Evolutionary conservation across 169 alveolate genomes (phyloP).

Genomic region (Theileria sp.): DNA sequence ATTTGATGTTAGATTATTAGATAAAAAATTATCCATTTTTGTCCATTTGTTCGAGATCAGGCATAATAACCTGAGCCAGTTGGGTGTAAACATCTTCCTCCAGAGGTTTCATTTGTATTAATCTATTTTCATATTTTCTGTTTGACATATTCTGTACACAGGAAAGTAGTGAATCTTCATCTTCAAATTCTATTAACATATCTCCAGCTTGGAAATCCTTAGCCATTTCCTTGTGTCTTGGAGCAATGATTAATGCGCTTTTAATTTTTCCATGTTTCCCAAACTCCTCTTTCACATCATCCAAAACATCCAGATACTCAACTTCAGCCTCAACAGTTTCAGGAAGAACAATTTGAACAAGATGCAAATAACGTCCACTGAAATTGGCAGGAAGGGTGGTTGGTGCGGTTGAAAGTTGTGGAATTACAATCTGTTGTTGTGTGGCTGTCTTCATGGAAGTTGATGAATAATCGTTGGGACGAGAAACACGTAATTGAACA

Average conservation of each 20-base stretch:
- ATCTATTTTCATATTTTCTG: slow-evolving; percentile 71
- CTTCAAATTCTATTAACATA: slow-evolving; percentile 70
- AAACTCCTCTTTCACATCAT: slow-evolving; percentile 74
- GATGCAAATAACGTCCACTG: slow-evolving; percentile 30
- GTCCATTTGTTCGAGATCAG: slow-evolving; percentile 51
- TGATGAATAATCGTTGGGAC: slow-evolving; percentile 88
- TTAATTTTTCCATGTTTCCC: slow-evolving; percentile 71
- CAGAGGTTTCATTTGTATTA: slow-evolving; percentile 63
- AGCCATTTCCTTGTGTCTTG: slow-evolving; percentile 66
- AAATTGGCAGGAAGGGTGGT: slow-evolving; percentile 30
- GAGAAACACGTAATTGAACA: slow-evolving; percentile 83
- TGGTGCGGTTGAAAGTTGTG: slow-evolving; percentile 10
- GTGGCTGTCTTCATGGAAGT: slow-evolving; percentile 51
- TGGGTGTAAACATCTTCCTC: slow-evolving; percentile 42
- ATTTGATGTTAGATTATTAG: not conserved
- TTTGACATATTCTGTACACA: slow-evolving; percentile 71
- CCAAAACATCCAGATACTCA: slow-evolving; percentile 66
- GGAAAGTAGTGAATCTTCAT: slow-evolving; percentile 61
- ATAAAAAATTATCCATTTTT: not conserved
- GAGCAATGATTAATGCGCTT: slow-evolving; percentile 60
- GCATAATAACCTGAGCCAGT: slow-evolving; percentile 37
- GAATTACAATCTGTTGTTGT: not conserved
- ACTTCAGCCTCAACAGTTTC: slow-evolving; percentile 59
- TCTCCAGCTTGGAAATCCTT: slow-evolving; percentile 69
- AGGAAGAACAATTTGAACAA: slow-evolving; percentile 41